Evolutionary conservation across 441 rosid species (phyloP).

Genomic region (Melianthus villosus): DNA sequence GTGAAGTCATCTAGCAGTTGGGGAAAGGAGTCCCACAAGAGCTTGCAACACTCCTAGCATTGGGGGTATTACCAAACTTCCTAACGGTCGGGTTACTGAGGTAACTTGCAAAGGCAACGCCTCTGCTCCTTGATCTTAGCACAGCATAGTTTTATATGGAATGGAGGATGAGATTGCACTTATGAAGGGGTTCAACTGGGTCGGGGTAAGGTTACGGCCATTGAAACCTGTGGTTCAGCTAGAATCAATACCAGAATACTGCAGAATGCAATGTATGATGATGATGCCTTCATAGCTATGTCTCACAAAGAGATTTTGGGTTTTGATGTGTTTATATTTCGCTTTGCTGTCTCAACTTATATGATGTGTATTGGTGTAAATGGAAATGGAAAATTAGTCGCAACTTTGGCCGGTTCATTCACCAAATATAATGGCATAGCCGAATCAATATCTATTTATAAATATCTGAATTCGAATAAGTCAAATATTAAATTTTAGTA

Average conservation of each 20-base stretch:
- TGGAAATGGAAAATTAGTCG: too few species aligned
- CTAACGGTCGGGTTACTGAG: slow-evolving; percentile 43
- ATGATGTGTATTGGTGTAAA: too few species aligned
- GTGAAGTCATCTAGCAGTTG: slow-evolving; percentile 25
- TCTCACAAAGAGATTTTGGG: too few species aligned
- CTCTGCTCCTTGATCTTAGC: slow-evolving; percentile 63
- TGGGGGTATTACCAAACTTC: slow-evolving; percentile 46
- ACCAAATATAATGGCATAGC: too few species aligned
- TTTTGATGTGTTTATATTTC: too few species aligned
- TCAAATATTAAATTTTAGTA: too few species aligned
- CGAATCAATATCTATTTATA: too few species aligned
- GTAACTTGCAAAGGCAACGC: slow-evolving; percentile 86
- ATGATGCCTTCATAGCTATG: background rate
- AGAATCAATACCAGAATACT: slow-evolving; percentile 24
- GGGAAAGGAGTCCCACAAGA: slow-evolving; percentile 63
- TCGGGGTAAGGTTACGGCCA: slow-evolving; percentile 50
- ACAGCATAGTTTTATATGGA: slow-evolving; percentile 58
- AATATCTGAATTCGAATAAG: too few species aligned
- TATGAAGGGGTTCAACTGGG: slow-evolving; percentile 52
- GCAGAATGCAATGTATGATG: slow-evolving; percentile 18
- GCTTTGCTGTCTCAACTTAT: too few species aligned
- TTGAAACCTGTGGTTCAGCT: slow-evolving; percentile 18
- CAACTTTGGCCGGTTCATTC: too few species aligned
- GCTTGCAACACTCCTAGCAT: slow-evolving; percentile 61
- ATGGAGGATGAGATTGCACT: slow-evolving; percentile 40